Percentiles rank a stretch among this genome's conserved stretches.
phyloP scores from a whole-genome alignment of 192 early-diverging fungal species.

The Spizellomyces sp. region DNA sequence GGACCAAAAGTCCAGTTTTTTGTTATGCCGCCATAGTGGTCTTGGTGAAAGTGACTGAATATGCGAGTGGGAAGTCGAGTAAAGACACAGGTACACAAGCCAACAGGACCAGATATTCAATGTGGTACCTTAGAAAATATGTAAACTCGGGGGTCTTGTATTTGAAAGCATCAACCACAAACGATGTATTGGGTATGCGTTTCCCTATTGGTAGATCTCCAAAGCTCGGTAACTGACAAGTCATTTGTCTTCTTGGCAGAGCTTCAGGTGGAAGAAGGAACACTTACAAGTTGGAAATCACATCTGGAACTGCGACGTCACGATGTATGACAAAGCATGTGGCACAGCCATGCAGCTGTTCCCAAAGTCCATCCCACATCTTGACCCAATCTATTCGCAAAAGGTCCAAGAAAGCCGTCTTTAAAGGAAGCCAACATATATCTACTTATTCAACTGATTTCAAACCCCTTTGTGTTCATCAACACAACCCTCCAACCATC shows the following conservation, averaged over 20 bases:
- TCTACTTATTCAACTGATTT: no score
- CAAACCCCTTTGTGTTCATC: not conserved
- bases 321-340: no score
- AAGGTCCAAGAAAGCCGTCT: no score
- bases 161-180: constrained; percentile 89
- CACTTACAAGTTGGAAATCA: no score
- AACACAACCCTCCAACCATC: constrained; percentile 3
- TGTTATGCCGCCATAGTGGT: constrained; percentile 88
- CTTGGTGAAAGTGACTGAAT: constrained; percentile 77
- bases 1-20: constrained; percentile 68
- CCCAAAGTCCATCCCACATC: no score
- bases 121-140: constrained; percentile 88
- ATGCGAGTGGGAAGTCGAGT: not conserved
- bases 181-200: constrained; percentile 69
- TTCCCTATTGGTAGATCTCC: constrained; percentile 62
- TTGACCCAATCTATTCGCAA: no score
- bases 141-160: constrained; percentile 72
- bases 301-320: no score
- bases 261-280: no score
- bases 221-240: not conserved
- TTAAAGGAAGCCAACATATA: no score
- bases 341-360: no score
- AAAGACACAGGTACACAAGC: no score
- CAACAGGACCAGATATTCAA: constrained; percentile 67
- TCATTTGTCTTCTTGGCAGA: no score